Evolutionary conservation across 192 early-diverging fungal species (phyloP), one percentile per base, ranked within the genome.

Genomic region (Spizellomyces sp.): DNA sequence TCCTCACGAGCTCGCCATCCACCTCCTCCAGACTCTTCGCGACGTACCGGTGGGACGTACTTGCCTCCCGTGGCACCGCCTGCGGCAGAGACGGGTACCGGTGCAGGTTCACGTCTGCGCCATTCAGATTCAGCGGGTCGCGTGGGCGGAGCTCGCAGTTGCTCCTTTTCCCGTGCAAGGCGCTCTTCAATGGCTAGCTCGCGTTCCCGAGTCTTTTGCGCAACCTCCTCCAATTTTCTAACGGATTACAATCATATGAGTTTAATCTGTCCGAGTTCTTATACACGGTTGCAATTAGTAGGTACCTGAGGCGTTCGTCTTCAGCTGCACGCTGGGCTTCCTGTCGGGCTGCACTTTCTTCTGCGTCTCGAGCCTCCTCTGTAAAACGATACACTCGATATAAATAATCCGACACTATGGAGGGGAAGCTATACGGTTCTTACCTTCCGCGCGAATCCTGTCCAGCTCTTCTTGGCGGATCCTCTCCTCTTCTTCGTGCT

Each of bases 401-500:
- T n/a, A 45, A 55, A 75, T 44, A 75, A 73, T 71, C 27, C 27
- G 27, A 36, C 27, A 36, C 27, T 36, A 36, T 36, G 1, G 3
- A 36, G 27, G 27, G 27, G 1, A 36, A 36, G 1, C 27, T 36
- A 3, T 36, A 10, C 22, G 65, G n/a, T 66, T 17, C 65, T 58
- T 15, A 44, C 27, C 41, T 66, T n/a, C 10, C 21, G n/a, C 36
- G 17, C 47, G 48, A 10, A 41, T 22, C 9, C 60, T 61, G 52
- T 19, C 44, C 48, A 15, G n/a, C 64, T 67, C 69, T 47, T 83
- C 79, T 10, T 56, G 48, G 10, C 71, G 75, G 27, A 63, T 56
- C n/a, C 69, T 46, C 27, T 80, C 80, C 43, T 71, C 61, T 62
- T 64, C 66, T 57, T 77, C 76, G 14, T 68, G 71, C 44, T 71